These are phyloP conservation scores for Trametes sanguinea DNA, from an alignment of 768 basidiomycete species.

Conservation along the genomic window DNA sequence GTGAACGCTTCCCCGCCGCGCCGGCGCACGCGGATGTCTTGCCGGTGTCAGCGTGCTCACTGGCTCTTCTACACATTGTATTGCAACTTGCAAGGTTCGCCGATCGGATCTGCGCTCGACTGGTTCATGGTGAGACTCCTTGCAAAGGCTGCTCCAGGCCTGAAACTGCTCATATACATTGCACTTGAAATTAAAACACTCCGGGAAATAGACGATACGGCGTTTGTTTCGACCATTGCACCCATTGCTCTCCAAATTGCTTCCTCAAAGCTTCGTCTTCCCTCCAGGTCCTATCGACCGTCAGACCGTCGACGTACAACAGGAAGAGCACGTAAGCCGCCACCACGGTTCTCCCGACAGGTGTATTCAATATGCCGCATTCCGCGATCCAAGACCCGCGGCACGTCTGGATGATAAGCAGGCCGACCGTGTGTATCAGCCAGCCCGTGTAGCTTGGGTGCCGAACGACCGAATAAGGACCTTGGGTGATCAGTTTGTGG, in stretches of 20 bases:
- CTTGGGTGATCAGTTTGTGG: slow-evolving; percentile 31
- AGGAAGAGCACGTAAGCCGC: background rate
- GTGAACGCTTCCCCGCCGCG: background rate
- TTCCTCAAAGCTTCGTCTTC: slow-evolving; percentile 20
- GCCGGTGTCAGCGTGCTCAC: too few relatives aligned
- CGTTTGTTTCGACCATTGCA: slow-evolving; percentile 12
- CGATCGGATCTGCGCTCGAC: too few relatives aligned
- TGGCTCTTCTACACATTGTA: too few relatives aligned
- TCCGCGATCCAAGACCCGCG: slow-evolving; percentile 14
- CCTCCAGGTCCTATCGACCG: background rate
- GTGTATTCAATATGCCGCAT: slow-evolving; percentile 8
- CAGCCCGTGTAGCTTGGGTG: slow-evolving; percentile 33
- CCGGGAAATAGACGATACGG: slow-evolving; percentile 2
- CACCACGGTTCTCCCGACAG: background rate
- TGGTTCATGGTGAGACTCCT: too few relatives aligned
- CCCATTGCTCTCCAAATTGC: slow-evolving; percentile 26
- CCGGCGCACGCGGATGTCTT: too few relatives aligned
- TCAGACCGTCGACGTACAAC: background rate
- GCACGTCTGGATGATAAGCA: background rate
- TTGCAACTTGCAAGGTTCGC: too few relatives aligned
- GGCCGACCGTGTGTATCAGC: background rate
- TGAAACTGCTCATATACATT: too few relatives aligned
- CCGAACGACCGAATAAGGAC: slow-evolving; percentile 33
- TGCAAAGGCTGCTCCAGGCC: background rate
- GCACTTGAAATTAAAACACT: background rate